These are phyloP conservation scores for Buxus sempervirens DNA, from an alignment of 164 flowering plant genomes.

Conservation along the genomic window DNA sequence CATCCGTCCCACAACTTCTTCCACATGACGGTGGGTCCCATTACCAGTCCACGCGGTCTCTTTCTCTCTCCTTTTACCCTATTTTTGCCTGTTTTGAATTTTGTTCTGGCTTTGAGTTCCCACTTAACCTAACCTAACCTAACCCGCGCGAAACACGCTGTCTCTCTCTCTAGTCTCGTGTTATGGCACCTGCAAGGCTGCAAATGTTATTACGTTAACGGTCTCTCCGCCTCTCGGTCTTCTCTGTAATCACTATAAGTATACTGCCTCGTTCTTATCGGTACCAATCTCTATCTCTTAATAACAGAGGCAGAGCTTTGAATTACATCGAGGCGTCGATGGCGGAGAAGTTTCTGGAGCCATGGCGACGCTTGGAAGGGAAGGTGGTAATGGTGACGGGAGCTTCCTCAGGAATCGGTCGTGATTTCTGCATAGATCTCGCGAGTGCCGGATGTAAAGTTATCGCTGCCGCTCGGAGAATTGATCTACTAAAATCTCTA, in stretches of 20 bases:
- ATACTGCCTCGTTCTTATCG: neutral
- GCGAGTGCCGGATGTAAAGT: conserved; percentile 64
- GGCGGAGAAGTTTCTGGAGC: conserved; percentile 27
- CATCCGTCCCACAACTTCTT: too few relatives aligned
- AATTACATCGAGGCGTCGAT: neutral
- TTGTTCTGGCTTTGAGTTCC: too few relatives aligned
- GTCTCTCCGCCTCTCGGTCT: too few relatives aligned
- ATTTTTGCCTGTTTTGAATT: too few relatives aligned
- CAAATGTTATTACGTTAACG: too few relatives aligned
- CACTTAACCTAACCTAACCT: too few relatives aligned
- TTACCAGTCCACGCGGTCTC: too few relatives aligned
- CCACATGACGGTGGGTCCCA: too few relatives aligned
- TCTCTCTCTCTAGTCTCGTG: too few relatives aligned
- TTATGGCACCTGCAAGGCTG: too few relatives aligned
- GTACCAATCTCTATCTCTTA: neutral
- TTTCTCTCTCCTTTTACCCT: too few relatives aligned
- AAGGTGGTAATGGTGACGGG: conserved; percentile 75
- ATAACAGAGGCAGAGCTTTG: neutral
- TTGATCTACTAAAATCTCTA: conserved; percentile 51
- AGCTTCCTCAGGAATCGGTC: conserved; percentile 76
- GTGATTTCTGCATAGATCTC: conserved; percentile 56
- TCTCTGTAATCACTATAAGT: neutral
- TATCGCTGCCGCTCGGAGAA: conserved; percentile 73
- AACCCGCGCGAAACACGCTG: too few relatives aligned
- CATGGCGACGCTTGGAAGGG: conserved; percentile 38